A percentile compares a stretch with the other conserved stretches of the same genome.
These are phyloP conservation scores for Saxispiralis lemnorum DNA, from an alignment of 495 filamentous ascomycete species.

Conservation along the genomic window DNA sequence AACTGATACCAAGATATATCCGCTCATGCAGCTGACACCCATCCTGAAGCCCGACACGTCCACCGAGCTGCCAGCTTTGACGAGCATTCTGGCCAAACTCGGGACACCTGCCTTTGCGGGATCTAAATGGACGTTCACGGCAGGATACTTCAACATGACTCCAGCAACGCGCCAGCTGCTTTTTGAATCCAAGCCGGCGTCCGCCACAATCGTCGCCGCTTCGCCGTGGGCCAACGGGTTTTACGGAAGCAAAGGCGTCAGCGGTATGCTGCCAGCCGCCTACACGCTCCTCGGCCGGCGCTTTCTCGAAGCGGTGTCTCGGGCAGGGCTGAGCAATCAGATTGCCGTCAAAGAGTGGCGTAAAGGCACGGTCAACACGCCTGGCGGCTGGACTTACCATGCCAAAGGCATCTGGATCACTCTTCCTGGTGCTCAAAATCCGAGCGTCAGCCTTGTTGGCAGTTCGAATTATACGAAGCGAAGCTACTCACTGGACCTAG, in stretches of 20 bases:
- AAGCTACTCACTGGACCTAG: constrained; percentile 79
- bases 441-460: constrained; percentile 68
- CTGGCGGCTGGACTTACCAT: constrained; percentile 89
- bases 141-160: constrained; percentile 94
- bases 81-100: constrained; percentile 50
- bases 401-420: constrained; percentile 94
- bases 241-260: constrained; percentile 73
- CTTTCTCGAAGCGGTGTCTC: constrained; percentile 57
- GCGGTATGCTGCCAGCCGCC: constrained; percentile 73
- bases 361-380: constrained; percentile 58
- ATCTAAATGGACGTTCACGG: constrained; percentile 84
- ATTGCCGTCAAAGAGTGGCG: constrained; percentile 82
- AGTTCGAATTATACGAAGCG: constrained; percentile 93
- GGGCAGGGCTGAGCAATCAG: constrained; percentile 35
- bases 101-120: constrained; percentile 40
- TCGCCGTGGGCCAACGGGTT: constrained; percentile 92
- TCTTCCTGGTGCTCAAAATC: constrained; percentile 33
- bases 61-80: constrained; percentile 73
- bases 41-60: constrained; percentile 61
- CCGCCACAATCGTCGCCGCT: constrained; percentile 79
- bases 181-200: constrained; percentile 45
- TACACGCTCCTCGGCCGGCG: constrained; percentile 73
- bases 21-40: constrained; percentile 69
- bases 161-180: constrained; percentile 61
- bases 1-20: constrained; percentile 65